Base-by-base conservation (phyloP, 2,329 filamentous ascomycete species). In the Cordyceps tenuipes region DNA sequence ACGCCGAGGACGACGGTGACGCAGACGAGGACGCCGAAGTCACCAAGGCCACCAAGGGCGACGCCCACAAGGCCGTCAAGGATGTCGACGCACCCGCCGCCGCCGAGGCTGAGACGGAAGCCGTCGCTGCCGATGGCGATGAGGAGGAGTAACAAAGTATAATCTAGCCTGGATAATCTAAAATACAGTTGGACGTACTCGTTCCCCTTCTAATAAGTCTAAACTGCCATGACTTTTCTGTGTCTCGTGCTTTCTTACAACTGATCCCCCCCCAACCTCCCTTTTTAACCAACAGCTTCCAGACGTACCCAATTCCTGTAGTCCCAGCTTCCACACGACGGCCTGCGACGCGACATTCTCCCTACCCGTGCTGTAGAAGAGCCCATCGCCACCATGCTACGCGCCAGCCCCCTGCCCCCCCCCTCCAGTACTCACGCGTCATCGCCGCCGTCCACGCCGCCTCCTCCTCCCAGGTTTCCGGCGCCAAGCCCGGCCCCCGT, bases 51-150 rank as follows among this genome's bases (percentile, higher is more conserved):
- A 49, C 44, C 44, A 57, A 57, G 8, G 54, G 44, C 54, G 26
- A 23, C 7, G 65, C 68, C 2, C 64, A 61, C 59, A 71, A 72
- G 62, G 65, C 65, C 21, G 64, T 62, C 63, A 71, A 72, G 66
- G 64, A 63, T 8, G 55, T 61, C 51, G 66, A 66, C 21, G 63
- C 56, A 67, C 70, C 63, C 21, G 68, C 67, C 26, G 64, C 68
- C 50, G 70, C 66, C 51, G 69, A 68, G 26, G 69, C 66, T 61
- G 67, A 69, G 47, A 67, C 70, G 39, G 39, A 26, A n/a, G 39
- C 39, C 23, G 51, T 44, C n/a, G 51, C 51, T 6, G 57, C 44
- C 6, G 44, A 17, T 36, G 46, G 55, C 29, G 44, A 57, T 10
- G 55, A 49, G 6, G 56, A 31, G 44, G 31, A 60, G 39, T 49